phyloP scores from a whole-genome alignment of 2,329 filamentous ascomycete genomes.

The Nemania bipapillata region DNA sequence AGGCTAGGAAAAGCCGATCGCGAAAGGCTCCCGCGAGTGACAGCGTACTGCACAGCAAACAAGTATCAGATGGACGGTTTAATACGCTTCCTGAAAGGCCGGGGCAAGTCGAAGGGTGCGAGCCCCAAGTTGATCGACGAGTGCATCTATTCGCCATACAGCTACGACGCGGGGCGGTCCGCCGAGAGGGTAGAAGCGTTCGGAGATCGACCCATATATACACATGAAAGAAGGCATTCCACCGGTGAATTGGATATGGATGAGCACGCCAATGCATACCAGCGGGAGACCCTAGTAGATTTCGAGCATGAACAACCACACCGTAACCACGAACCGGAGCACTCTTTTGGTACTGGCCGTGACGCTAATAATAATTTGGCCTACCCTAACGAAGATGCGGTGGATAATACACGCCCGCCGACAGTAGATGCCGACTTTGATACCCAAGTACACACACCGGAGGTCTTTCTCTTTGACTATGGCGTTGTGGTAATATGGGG shows the following conservation, averaged over 20 bases:
- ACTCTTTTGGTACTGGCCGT: constrained; percentile 45
- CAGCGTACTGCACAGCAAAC: constrained; percentile 94
- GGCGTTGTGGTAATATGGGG: constrained; percentile 98
- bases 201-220: constrained; percentile 55
- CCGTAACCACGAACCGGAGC: constrained; percentile 43
- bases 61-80: constrained; percentile 89
- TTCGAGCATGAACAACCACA: constrained; percentile 57
- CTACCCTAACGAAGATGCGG: constrained; percentile 50
- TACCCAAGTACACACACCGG: constrained; percentile 87
- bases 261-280: constrained; percentile 65
- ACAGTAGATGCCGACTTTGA: constrained; percentile 76
- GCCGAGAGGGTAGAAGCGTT: constrained; percentile 55
- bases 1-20: constrained; percentile 92
- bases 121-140: constrained; percentile 95
- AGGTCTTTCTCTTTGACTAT: constrained; percentile 96
- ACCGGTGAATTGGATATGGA: constrained; percentile 79
- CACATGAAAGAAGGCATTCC: constrained; percentile 76
- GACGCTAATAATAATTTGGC: constrained; percentile 53
- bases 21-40: constrained; percentile 86
- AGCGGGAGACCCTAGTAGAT: constrained; percentile 72
- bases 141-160: constrained; percentile 95
- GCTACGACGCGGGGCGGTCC: constrained; percentile 67
- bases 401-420: constrained; percentile 50
- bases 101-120: constrained; percentile 78
- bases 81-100: constrained; percentile 89